phyloP scores from a whole-genome alignment of 108 stramenopile genomes.

The Schizochytrium sp. region DNA sequence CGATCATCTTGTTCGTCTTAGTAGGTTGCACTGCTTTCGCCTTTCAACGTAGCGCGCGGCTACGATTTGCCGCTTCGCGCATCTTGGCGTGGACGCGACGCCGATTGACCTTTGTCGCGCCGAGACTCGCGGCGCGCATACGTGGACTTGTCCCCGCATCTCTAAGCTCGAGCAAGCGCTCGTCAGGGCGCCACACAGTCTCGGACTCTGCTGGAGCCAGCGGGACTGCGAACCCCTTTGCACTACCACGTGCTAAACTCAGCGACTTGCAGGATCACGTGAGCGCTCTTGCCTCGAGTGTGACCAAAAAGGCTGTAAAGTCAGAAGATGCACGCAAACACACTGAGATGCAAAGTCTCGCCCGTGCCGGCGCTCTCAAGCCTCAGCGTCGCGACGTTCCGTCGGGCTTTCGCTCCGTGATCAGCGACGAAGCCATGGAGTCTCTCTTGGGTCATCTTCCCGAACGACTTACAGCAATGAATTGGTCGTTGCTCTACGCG shows the following conservation, averaged over 20 bases:
- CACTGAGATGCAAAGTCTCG: background rate
- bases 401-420: background rate
- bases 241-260: background rate
- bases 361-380: background rate
- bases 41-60: background rate
- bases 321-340: background rate
- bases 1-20: too few relatives aligned
- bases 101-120: background rate
- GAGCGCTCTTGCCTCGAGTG: background rate
- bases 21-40: background rate
- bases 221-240: background rate
- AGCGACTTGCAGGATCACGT: slow-evolving; percentile 1
- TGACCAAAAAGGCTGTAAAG: background rate
- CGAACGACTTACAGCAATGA: background rate
- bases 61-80: background rate
- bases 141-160: background rate
- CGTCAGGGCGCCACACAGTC: background rate
- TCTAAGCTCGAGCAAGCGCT: background rate
- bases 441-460: background rate
- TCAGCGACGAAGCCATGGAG: background rate
- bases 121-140: background rate
- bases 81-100: background rate
- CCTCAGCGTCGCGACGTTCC: background rate
- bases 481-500: background rate
- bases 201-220: too few relatives aligned